Evolutionary conservation across 352 stramenopile species (phyloP).

Genomic region (Pythium phragmitis): DNA sequence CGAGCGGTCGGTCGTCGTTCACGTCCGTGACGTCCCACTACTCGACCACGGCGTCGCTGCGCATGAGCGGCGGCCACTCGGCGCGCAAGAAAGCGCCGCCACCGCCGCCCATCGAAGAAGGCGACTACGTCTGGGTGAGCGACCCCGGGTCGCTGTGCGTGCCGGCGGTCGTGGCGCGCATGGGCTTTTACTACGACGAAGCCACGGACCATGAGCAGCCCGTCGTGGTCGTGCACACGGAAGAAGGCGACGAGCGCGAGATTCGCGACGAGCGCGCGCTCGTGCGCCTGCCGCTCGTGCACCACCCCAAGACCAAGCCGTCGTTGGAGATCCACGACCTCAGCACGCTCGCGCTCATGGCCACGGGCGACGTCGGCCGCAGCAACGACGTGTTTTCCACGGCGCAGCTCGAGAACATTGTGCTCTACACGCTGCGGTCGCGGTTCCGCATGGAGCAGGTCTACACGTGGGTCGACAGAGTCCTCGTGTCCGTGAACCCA

Average conservation of each 20-base stretch:
- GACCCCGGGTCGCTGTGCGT: slow-evolving; percentile 53
- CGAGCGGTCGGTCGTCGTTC: slow-evolving; percentile 11
- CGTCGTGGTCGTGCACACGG: slow-evolving; percentile 76
- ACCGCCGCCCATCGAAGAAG: slow-evolving; percentile 43
- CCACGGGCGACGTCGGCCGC: slow-evolving; percentile 50
- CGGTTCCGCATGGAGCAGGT: slow-evolving; percentile 81
- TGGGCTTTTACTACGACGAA: slow-evolving; percentile 60
- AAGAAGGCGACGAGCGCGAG: slow-evolving; percentile 78
- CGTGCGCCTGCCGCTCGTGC: slow-evolving; percentile 50
- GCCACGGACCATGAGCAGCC: slow-evolving; percentile 61
- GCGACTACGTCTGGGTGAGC: slow-evolving; percentile 66
- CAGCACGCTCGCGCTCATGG: slow-evolving; percentile 64
- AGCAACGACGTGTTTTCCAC: slow-evolving; percentile 53
- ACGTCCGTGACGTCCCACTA: slow-evolving; percentile 10
- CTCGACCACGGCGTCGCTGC: neutral
- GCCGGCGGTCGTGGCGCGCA: slow-evolving; percentile 59
- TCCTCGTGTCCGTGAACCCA: slow-evolving; percentile 74
- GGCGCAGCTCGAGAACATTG: slow-evolving; percentile 70
- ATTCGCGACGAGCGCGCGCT: slow-evolving; percentile 55
- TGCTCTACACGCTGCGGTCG: slow-evolving; percentile 69
- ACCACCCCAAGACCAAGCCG: slow-evolving; percentile 66
- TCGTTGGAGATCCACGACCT: slow-evolving; percentile 62
- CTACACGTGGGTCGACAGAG: slow-evolving; percentile 81
- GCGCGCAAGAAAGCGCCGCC: slow-evolving; percentile 13
- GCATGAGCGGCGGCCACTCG: neutral